phyloP scores from a whole-genome alignment of 2,329 filamentous ascomycete genomes.

The Alternaria sp. region DNA sequence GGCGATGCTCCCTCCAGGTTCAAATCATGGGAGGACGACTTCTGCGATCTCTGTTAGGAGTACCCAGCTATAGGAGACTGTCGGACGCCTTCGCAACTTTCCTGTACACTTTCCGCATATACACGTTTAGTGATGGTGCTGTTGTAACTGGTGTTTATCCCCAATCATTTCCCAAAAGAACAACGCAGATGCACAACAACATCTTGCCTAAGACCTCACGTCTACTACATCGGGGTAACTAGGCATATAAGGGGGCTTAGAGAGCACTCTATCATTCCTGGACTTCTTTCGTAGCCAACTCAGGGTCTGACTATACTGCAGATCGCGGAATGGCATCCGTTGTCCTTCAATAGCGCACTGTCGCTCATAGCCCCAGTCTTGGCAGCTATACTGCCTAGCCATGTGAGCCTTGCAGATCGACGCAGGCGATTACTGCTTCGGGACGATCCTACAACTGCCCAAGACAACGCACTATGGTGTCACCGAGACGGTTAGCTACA shows the following conservation, averaged over 20 bases:
- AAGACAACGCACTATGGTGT: neutral
- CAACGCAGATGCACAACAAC: neutral
- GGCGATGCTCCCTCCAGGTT: neutral
- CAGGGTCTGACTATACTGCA: neutral
- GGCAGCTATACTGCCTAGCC: neutral
- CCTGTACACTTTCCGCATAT: neutral
- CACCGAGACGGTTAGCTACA: neutral
- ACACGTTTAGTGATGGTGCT: neutral
- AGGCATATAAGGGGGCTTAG: neutral
- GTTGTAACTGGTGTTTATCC: neutral
- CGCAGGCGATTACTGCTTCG: neutral
- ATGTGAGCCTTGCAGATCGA: neutral
- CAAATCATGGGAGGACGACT: accelerated
- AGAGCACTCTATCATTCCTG: neutral
- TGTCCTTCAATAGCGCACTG: neutral
- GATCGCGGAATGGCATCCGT: neutral
- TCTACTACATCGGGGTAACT: neutral
- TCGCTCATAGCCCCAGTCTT: neutral
- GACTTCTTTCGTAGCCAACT: neutral
- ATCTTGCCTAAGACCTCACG: neutral
- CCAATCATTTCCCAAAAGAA: neutral
- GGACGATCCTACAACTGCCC: neutral
- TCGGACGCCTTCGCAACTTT: neutral
- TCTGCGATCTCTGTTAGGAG: neutral
- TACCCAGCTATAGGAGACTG: neutral